Percentiles rank a stretch among this genome's conserved stretches.
Conservation (phyloP, 805 yeast species). For the Cyberlindnera meyerae region DNA sequence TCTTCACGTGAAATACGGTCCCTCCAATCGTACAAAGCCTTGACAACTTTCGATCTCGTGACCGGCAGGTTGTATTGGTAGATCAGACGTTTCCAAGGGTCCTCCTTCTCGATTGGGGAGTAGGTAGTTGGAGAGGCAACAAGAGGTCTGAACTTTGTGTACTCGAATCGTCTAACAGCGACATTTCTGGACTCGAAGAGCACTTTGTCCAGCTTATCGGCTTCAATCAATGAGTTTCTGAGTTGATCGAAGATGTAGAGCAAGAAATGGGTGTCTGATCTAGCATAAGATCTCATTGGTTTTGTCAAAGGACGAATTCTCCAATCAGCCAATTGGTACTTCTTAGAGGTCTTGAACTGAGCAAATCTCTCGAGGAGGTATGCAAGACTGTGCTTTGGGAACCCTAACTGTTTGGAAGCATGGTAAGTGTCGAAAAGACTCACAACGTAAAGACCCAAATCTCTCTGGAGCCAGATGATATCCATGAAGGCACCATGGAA, state of each 20-base stretch:
- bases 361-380: conserved; percentile 77
- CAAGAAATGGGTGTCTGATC: conserved; percentile 92
- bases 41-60: conserved; percentile 50
- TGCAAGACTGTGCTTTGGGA: conserved; percentile 81
- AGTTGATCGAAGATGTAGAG: conserved; percentile 74
- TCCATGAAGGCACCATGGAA: conserved; percentile 98
- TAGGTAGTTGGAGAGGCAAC: conserved; percentile 31
- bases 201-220: conserved; percentile 53
- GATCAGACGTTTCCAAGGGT: conserved; percentile 65
- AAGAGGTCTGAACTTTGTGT: conserved; percentile 55
- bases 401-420: conserved; percentile 76
- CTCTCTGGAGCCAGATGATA: conserved; percentile 94
- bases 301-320: conserved; percentile 76
- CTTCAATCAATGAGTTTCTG: conserved; percentile 53
- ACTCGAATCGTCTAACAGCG: conserved; percentile 78
- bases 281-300: conserved; percentile 79
- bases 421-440: conserved; percentile 88
- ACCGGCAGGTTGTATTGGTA: conserved; percentile 59
- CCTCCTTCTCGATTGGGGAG: conserved; percentile 48
- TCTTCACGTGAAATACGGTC: conserved; percentile 65
- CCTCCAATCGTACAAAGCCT: conserved; percentile 74
- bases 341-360: conserved; percentile 81
- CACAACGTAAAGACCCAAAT: conserved; percentile 86
- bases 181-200: conserved; percentile 72
- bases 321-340: conserved; percentile 97